Base-by-base conservation (phyloP, 139 green algal species). In the Trebouxia sp. region DNA sequence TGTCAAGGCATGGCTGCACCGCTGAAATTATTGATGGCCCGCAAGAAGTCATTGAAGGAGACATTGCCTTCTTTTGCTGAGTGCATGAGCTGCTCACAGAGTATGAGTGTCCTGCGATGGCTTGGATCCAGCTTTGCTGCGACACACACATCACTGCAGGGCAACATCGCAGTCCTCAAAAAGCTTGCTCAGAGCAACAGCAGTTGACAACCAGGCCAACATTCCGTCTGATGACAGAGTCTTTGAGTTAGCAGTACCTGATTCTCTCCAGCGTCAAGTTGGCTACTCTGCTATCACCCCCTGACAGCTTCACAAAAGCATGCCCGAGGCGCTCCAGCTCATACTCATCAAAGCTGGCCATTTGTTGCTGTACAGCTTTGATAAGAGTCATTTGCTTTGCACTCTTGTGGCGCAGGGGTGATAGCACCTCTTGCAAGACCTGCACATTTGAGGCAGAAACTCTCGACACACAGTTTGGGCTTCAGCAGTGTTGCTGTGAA, bases 291-390 rank as follows among this genome's bases (percentile, higher is more conserved):
- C 62, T 72, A 26, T 77, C 69, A 22, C 69, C 69, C n/a, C 69
- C 69, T 26, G 41, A 51, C 69, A 77, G n/a, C 24, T 37, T 77
- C 11, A 77, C 69, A 77, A 77, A 77, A 10, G 69, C 69, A 53
- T 77, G 69, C 41, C 43, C 39, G 22, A 77, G 39, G 8, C 69
- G 41, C 26, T 77, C 69, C 39, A 77, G 28, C 39, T 77, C 69
- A 41, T 38, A 51, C 14, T 51, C 69, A 51, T 56, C 69, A 77
- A 77, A 77, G 7, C 26, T 55, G 69, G 39, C 55, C 37, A 77
- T 48, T 24, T 77, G 42, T 11, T 51, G 26, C 3, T 41, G 22
- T 26, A 77, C 12, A 1, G 69, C 69, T 28, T 77, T 51, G 26
- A 77, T 51, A 8, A 77, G 22, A 12, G 42, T 51, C 26, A 53